Evolutionary conservation across 148 eudicot genomes (phyloP), one percentile per base, ranked within the genome.

Genomic region (Fagopyrum homotropicum): DNA sequence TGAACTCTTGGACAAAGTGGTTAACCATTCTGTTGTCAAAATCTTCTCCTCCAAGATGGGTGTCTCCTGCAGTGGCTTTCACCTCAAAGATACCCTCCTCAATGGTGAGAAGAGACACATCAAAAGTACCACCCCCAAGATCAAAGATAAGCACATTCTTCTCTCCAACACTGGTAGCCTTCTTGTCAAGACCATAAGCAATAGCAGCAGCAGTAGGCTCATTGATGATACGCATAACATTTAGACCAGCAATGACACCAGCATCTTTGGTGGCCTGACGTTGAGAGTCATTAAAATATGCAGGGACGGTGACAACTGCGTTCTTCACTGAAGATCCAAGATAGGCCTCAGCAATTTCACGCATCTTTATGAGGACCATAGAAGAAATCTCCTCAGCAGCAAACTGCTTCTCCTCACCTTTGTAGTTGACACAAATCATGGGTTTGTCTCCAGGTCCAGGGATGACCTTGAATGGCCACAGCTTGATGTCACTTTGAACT

Each of bases 61-160:
- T 73, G 61, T 73, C 76, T 26, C 76, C 76, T 7, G 76, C 76
- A 4, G 76, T 73, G 17, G 76, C 76, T 30, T 73, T 73, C 46
- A 73, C 76, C 64, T 73, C 76, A 73, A 73, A 73, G 76, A 73
- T 73, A 30, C 76, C 76, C 22, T 73, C 76, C 4, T 73, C 76
- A 43, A 73, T 73, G 63, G 76, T 73, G 12, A 73, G 61, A 16
- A 73, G 76, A 29, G 76, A 73, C 22, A 73, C 76, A 73, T 73
- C 76, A 55, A 73, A 73, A 4, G 73, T 71, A 45, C 73, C 73
- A 71, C 73, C 73, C 5, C 73, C 73, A 71, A 71, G 73, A 71
- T 71, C 76, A 73, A 73, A 73, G 76, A 73, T 73, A 5, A 73
- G 29, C 6, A 73, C 63, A 54, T 73, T 73, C 64, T 73, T 73